Evolutionary conservation across 192 early-diverging fungal species (phyloP).

Genomic region (Oehlia diaphana): DNA sequence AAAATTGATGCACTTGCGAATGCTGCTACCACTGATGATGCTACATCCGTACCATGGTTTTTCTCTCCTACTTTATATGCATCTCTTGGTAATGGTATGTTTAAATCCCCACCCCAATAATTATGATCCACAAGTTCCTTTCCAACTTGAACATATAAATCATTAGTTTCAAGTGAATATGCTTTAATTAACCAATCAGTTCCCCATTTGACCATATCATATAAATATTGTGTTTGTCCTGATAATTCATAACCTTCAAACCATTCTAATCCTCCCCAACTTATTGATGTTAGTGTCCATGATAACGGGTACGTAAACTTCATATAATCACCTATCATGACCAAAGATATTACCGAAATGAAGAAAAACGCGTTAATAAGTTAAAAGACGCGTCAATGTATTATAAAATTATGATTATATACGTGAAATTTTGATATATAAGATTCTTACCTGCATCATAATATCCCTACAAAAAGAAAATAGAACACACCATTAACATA

Average conservation of each 20-base stretch:
- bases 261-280: conserved; percentile 59
- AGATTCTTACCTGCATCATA: conserved; percentile 38
- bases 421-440: background rate
- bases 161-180: conserved; percentile 49
- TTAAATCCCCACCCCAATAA: conserved; percentile 57
- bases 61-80: conserved; percentile 46
- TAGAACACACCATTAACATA: background rate
- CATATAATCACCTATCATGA: conserved; percentile 49
- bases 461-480: conserved; percentile 32
- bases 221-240: conserved; percentile 44
- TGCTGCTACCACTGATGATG: conserved; percentile 52
- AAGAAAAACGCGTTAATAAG: background rate
- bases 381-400: background rate
- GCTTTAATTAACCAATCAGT: conserved; percentile 64
- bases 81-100: conserved; percentile 50
- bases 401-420: background rate
- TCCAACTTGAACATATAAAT: conserved; percentile 54
- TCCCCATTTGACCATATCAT: conserved; percentile 57
- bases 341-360: too few species aligned
- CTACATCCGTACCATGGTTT: conserved; percentile 56
- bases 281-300: conserved; percentile 42
- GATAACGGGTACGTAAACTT: conserved; percentile 62
- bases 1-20: conserved; percentile 55
- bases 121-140: conserved; percentile 47
- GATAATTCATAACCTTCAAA: conserved; percentile 54